phyloP scores from a whole-genome alignment of 2,329 filamentous ascomycete species.

The Arachnopeziza araneosa region DNA sequence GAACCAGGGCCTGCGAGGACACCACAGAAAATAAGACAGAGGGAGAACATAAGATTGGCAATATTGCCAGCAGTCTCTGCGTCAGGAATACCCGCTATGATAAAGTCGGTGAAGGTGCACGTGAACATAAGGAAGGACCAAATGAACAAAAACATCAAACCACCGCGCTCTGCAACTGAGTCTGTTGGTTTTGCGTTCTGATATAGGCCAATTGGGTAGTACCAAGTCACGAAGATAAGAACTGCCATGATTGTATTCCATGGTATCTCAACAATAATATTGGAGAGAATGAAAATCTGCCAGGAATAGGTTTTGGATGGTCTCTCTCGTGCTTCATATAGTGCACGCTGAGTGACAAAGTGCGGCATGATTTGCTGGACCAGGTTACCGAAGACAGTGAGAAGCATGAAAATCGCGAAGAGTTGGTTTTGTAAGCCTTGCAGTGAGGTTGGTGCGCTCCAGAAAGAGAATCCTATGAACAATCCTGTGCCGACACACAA shows the following conservation, averaged over 20 bases:
- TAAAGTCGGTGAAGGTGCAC: constrained; percentile 73
- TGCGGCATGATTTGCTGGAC: constrained; percentile 74
- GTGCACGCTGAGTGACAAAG: constrained; percentile 44
- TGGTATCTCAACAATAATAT: constrained; percentile 78
- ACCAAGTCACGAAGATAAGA: constrained; percentile 75
- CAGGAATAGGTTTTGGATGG: constrained; percentile 75
- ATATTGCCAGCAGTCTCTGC: constrained; percentile 73
- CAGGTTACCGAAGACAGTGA: constrained; percentile 67
- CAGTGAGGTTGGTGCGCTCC: constrained; percentile 49
- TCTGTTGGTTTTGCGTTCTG: constrained; percentile 59
- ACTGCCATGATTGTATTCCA: constrained; percentile 71
- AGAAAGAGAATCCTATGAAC: constrained; percentile 71
- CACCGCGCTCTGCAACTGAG: constrained; percentile 62
- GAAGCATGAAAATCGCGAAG: constrained; percentile 71
- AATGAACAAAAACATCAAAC: constrained; percentile 73
- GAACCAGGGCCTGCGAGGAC: constrained; percentile 59
- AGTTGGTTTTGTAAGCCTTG: constrained; percentile 66
- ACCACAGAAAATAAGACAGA: constrained; percentile 71
- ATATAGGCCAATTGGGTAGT: constrained; percentile 73
- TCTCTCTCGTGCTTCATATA: constrained; percentile 68
- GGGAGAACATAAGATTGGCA: constrained; percentile 68
- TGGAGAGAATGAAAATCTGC: constrained; percentile 62
- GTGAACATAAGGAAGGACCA: constrained; percentile 74
- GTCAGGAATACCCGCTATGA: constrained; percentile 70
- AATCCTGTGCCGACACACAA: constrained; percentile 34